Evolutionary conservation across 2,329 filamentous ascomycete genomes (phyloP).

Genomic region (Hypomyces rosellus): DNA sequence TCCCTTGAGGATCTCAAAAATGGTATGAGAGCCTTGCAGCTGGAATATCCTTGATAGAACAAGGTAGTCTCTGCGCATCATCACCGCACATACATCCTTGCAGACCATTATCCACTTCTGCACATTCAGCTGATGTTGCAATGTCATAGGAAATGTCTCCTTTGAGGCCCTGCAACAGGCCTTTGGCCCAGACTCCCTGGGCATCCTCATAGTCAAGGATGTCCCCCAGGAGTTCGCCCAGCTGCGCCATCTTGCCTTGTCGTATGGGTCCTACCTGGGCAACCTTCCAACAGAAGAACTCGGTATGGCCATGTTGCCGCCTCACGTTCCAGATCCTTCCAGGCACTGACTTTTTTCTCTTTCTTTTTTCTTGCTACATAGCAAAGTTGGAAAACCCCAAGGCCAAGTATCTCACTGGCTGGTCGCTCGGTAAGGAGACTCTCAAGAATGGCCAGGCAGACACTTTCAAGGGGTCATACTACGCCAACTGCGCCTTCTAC

Average conservation of each 20-base stretch:
- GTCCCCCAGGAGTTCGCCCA: conserved; percentile 65
- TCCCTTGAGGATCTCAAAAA: conserved; percentile 55
- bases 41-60: neutral
- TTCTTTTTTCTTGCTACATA: conserved; percentile 18
- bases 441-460: conserved; percentile 73
- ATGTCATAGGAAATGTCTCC: conserved; percentile 53
- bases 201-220: conserved; percentile 89
- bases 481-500: conserved; percentile 77
- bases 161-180: conserved; percentile 67
- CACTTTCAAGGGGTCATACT: conserved; percentile 76
- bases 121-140: neutral
- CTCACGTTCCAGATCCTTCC: neutral
- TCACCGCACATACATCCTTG: neutral
- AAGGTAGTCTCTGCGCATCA: too few relatives aligned
- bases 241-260: conserved; percentile 70
- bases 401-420: conserved; percentile 63
- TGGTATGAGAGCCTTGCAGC: conserved; percentile 34
- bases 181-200: conserved; percentile 84
- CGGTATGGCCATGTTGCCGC: conserved; percentile 39
- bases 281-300: conserved; percentile 68
- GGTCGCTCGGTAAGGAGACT: conserved; percentile 77
- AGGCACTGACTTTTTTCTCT: neutral
- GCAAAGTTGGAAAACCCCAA: conserved; percentile 52
- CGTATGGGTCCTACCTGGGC: conserved; percentile 83
- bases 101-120: neutral